Percentiles rank a stretch among this genome's conserved stretches.
Evolutionary conservation across 2,329 filamentous ascomycete species (phyloP).

Genomic region (Coniella lustricola): DNA sequence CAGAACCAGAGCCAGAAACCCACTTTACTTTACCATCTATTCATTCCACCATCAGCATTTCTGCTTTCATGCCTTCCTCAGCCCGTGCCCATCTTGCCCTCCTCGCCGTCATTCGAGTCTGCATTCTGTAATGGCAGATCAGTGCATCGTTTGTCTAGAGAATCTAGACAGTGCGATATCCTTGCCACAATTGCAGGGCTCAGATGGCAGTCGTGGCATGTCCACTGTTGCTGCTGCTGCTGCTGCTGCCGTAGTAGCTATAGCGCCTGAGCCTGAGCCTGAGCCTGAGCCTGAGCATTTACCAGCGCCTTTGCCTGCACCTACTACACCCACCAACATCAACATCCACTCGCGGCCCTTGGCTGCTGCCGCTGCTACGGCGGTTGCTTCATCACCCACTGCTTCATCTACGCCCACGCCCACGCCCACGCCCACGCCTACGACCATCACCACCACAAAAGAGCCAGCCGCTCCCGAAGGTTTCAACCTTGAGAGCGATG

Average conservation of each 20-base stretch:
- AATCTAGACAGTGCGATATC: slow-evolving; percentile 36
- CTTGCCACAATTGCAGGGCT: slow-evolving; percentile 18
- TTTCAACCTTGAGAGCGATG: slow-evolving; percentile 24
- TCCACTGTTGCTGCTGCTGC: background rate
- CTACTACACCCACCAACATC: slow-evolving; percentile 8
- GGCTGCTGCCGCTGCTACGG: slow-evolving; percentile 16
- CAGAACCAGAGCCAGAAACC: too few relatives aligned
- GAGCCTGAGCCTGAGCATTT: too few relatives aligned
- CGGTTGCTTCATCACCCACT: slow-evolving; percentile 17
- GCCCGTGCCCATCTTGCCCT: slow-evolving; percentile 29
- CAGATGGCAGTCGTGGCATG: slow-evolving; percentile 17
- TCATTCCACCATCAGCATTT: slow-evolving; percentile 6
- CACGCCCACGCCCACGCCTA: slow-evolving; percentile 22
- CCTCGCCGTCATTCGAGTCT: slow-evolving; percentile 26
- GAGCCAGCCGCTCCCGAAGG: slow-evolving; percentile 18
- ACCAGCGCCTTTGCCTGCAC: slow-evolving; percentile 10
- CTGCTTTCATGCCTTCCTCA: slow-evolving; percentile 42
- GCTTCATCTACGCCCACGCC: slow-evolving; percentile 23
- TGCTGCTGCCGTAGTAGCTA: too few relatives aligned
- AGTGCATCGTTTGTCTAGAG: slow-evolving; percentile 65
- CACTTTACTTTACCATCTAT: background rate
- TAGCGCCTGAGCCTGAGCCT: too few relatives aligned
- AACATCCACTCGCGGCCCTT: slow-evolving; percentile 10
- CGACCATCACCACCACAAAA: slow-evolving; percentile 18
- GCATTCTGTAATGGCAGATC: slow-evolving; percentile 46